A percentile compares a stretch with the other conserved stretches of the same genome.
These are phyloP conservation scores for Suillus subaureus DNA, from an alignment of 768 basidiomycete species.

Conservation along the genomic window DNA sequence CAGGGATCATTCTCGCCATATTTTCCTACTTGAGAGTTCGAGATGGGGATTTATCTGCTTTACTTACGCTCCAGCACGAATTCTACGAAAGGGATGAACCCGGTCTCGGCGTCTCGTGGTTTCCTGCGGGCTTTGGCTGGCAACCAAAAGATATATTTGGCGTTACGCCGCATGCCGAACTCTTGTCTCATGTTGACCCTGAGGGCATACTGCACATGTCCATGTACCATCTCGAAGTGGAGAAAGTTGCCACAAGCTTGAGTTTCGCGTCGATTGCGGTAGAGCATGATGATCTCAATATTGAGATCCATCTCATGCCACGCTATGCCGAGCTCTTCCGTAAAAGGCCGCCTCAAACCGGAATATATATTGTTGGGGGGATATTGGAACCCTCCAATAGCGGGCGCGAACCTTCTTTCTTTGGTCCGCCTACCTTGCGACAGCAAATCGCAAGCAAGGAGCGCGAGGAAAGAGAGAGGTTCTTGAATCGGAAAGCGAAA, in stretches of 20 bases:
- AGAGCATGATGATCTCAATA: slow-evolving; percentile 1
- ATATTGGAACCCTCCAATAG: slow-evolving; percentile 3
- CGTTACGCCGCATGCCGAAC: neutral
- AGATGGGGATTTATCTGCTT: neutral
- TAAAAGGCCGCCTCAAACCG: neutral
- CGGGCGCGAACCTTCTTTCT: neutral
- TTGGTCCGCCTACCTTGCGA: neutral
- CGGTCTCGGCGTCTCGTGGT: neutral
- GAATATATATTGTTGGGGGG: neutral
- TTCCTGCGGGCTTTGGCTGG: neutral
- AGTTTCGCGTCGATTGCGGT: neutral
- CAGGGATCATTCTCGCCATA: slow-evolving; percentile 2
- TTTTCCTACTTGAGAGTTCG: neutral
- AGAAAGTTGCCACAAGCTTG: neutral
- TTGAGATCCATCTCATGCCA: neutral
- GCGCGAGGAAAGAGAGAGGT: neutral
- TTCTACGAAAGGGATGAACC: neutral
- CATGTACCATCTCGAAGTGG: neutral
- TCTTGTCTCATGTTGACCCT: neutral
- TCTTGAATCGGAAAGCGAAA: neutral
- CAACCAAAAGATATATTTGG: neutral
- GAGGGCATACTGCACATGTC: neutral
- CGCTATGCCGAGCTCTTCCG: neutral
- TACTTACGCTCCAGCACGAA: slow-evolving; percentile 2
- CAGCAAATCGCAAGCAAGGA: neutral